Percentiles rank a stretch among this genome's conserved stretches.
Evolutionary conservation across 148 eudicot species (phyloP).

Genomic region (Rhododendron griersonianum): DNA sequence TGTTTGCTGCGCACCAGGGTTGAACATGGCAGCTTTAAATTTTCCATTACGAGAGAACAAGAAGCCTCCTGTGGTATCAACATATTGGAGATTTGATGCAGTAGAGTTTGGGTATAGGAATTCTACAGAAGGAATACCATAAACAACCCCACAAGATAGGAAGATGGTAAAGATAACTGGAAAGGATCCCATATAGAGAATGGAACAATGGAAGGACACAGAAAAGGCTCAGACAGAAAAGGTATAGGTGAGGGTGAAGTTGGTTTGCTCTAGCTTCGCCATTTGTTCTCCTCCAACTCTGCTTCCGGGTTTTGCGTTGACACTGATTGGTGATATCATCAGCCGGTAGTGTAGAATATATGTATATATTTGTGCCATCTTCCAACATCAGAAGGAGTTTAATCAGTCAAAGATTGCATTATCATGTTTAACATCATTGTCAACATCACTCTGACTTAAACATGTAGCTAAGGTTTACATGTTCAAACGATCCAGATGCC

Average conservation of each 20-base stretch:
- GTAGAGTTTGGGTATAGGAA: slow-evolving; percentile 49
- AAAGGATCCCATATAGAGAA: slow-evolving; percentile 37
- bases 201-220: slow-evolving; percentile 23
- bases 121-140: slow-evolving; percentile 22
- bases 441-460: too few species aligned
- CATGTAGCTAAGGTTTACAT: too few species aligned
- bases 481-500: too few species aligned
- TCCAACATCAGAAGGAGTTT: too few species aligned
- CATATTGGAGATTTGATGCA: slow-evolving; percentile 39
- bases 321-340: too few species aligned
- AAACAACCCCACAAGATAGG: slow-evolving; percentile 21
- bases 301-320: neutral
- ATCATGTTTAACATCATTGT: too few species aligned
- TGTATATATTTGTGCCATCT: too few species aligned
- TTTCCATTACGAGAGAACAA: slow-evolving; percentile 49
- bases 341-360: too few species aligned
- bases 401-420: too few species aligned
- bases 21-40: slow-evolving; percentile 59
- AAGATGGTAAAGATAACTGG: slow-evolving; percentile 20
- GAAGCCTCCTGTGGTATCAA: slow-evolving; percentile 53
- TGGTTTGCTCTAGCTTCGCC: slow-evolving; percentile 16
- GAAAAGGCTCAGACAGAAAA: slow-evolving; percentile 15
- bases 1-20: slow-evolving; percentile 37
- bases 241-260: slow-evolving; percentile 15
- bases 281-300: slow-evolving; percentile 10